phyloP scores from a whole-genome alignment of 1,284 basidiomycete genomes.

The Ganoderma boninense region DNA sequence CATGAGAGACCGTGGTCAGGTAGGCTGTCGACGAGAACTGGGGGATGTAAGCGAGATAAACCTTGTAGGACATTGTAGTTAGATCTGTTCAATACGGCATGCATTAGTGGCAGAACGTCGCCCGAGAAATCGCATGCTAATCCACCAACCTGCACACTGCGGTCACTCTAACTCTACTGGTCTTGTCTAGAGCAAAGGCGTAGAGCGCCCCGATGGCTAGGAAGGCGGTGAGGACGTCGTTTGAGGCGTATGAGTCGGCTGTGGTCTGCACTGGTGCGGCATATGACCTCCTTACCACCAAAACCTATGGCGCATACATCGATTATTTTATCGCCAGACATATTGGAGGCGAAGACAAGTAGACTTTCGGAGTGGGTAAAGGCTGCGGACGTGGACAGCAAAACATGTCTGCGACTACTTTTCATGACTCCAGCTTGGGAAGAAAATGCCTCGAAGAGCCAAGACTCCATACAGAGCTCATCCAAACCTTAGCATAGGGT shows the following conservation, averaged over 20 bases:
- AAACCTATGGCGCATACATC: constrained; percentile 36
- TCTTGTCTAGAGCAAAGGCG: constrained; percentile 41
- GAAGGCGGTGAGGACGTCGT: background rate
- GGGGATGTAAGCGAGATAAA: constrained; percentile 9
- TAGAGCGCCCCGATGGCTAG: constrained; percentile 46
- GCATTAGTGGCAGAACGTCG: no score
- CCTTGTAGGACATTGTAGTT: constrained; percentile 42
- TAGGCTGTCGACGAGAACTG: background rate
- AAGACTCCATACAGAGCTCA: background rate
- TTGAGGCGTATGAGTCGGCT: background rate
- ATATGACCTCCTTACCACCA: constrained; percentile 30
- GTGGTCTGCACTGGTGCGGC: background rate
- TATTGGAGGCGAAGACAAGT: background rate
- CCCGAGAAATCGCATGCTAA: background rate
- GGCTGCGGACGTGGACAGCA: background rate
- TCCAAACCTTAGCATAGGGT: background rate
- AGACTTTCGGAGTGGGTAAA: background rate
- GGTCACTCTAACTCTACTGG: constrained; percentile 39
- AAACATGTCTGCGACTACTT: background rate
- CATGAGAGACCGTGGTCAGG: constrained; percentile 4
- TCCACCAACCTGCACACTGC: constrained; percentile 43
- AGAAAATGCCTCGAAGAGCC: background rate
- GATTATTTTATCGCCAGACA: constrained; percentile 7
- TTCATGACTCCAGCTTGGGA: background rate
- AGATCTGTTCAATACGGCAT: constrained; percentile 35